Conservation (phyloP, 352 stramenopile species). For the Phytopythium oedochilum region DNA sequence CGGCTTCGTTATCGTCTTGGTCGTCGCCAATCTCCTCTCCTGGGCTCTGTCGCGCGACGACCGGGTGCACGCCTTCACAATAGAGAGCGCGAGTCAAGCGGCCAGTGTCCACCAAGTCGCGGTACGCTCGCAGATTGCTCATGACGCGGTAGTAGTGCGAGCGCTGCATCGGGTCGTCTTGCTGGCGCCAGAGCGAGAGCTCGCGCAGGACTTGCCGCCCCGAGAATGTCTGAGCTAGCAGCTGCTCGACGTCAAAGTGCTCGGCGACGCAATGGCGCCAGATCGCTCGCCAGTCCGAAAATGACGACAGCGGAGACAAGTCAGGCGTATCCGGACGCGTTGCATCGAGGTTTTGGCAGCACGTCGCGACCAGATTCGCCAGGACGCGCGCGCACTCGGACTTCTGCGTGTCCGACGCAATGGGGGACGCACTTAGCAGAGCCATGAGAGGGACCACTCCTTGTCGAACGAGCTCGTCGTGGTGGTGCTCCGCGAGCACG, state of each 20-base stretch:
- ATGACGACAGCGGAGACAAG: neutral
- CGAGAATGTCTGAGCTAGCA: conserved; percentile 37
- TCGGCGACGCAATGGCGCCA: conserved; percentile 33
- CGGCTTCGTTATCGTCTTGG: neutral
- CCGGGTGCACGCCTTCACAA: conserved; percentile 73
- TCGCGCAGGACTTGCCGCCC: conserved; percentile 37
- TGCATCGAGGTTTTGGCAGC: conserved; percentile 34
- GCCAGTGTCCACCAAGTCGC: conserved; percentile 31
- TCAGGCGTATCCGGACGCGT: neutral
- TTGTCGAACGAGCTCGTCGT: conserved; percentile 55
- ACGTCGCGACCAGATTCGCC: conserved; percentile 63
- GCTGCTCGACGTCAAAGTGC: conserved; percentile 46
- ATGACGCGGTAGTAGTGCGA: conserved; percentile 75
- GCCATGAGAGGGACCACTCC: conserved; percentile 60
- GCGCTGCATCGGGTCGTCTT: conserved; percentile 58
- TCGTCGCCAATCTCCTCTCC: neutral
- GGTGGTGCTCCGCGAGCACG: conserved; percentile 60
- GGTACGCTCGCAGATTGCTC: conserved; percentile 58
- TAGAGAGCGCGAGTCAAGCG: conserved; percentile 46
- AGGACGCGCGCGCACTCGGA: conserved; percentile 71
- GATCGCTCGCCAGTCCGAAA: neutral
- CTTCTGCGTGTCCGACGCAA: conserved; percentile 18
- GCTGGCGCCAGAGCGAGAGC: conserved; percentile 33
- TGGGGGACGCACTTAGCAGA: conserved; percentile 36
- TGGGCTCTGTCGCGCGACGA: conserved; percentile 32